A percentile compares a stretch with the other conserved stretches of the same genome.
phyloP scores from a whole-genome alignment of 306 rosid species.

The Cucurbita pepo region DNA sequence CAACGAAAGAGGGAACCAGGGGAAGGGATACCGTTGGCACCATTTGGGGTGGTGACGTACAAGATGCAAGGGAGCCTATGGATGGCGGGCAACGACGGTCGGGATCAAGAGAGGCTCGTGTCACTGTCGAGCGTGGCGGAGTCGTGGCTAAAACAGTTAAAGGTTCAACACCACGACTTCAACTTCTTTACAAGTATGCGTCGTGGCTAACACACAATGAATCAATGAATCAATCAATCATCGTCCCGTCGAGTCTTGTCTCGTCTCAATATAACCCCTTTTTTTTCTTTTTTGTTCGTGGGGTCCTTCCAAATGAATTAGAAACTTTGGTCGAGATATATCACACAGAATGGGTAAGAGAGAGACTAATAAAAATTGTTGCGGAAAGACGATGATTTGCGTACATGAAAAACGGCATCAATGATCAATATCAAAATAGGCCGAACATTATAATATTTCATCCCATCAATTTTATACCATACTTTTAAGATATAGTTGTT shows the following conservation, averaged over 20 bases:
- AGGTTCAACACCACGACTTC: conserved; percentile 92
- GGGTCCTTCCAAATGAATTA: not conserved
- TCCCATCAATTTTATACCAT: not conserved
- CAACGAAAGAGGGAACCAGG: conserved; percentile 29
- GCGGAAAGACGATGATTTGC: not conserved
- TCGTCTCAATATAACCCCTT: not conserved
- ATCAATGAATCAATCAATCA: not conserved
- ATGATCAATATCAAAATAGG: not conserved
- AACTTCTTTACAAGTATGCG: conserved; percentile 51
- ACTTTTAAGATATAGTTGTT: not conserved
- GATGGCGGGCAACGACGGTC: conserved; percentile 60
- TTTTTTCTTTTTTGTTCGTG: not conserved
- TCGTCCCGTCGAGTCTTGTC: not conserved
- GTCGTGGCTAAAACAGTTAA: conserved; percentile 87
- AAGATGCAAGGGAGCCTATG: conserved; percentile 84
- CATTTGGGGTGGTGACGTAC: conserved; percentile 89
- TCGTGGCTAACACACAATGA: conserved; percentile 13
- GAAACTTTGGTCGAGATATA: not conserved
- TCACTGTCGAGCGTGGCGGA: conserved; percentile 71
- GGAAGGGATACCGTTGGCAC: conserved; percentile 42
- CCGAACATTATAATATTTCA: not conserved
- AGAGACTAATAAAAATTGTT: not conserved
- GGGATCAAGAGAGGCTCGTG: conserved; percentile 60
- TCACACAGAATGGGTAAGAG: not conserved
- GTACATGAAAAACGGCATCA: not conserved